A percentile compares a stretch with the other conserved stretches of the same genome.
Conservation (phyloP, 441 rosid genomes). For the Breynia disticha region DNA sequence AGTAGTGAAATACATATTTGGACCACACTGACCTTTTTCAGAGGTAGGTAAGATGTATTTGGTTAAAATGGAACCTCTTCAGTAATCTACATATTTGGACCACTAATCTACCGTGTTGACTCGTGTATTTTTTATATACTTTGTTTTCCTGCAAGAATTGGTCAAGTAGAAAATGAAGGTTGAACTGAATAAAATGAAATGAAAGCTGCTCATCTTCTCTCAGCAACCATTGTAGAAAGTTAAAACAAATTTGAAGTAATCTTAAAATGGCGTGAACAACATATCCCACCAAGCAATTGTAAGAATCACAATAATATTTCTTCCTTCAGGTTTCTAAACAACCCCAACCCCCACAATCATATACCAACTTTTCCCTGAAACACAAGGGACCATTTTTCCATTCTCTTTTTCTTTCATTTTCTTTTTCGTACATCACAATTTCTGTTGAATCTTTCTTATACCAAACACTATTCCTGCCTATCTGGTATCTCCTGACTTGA, state of each 20-base stretch:
- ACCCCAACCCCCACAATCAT: slow-evolving; percentile 25
- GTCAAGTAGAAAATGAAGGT: too few relatives aligned
- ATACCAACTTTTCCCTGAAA: slow-evolving; percentile 22
- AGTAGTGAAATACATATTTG: too few relatives aligned
- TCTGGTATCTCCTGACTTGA: slow-evolving; percentile 10
- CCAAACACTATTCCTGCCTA: slow-evolving; percentile 22
- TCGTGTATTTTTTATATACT: too few relatives aligned
- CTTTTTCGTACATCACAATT: slow-evolving; percentile 13
- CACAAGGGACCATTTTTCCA: slow-evolving; percentile 12
- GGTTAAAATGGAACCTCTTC: too few relatives aligned
- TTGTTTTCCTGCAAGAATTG: too few relatives aligned
- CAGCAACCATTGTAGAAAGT: slow-evolving; percentile 1
- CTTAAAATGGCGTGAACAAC: slow-evolving; percentile 14
- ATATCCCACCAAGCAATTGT: slow-evolving; percentile 11
- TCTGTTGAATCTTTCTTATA: slow-evolving; percentile 18
- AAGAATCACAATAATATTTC: slow-evolving; percentile 25
- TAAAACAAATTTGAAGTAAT: slow-evolving; percentile 22
- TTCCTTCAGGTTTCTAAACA: slow-evolving; percentile 5
- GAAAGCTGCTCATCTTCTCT: slow-evolving; percentile 13
- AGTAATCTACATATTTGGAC: too few relatives aligned
- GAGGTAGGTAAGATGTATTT: too few relatives aligned
- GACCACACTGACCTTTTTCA: too few relatives aligned
- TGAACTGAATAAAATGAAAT: neutral
- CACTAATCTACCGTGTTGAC: too few relatives aligned
- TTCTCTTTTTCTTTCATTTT: too few relatives aligned